Conservation (phyloP, 2,329 filamentous ascomycete genomes). For the Sclerotinia sclerotiorum region DNA sequence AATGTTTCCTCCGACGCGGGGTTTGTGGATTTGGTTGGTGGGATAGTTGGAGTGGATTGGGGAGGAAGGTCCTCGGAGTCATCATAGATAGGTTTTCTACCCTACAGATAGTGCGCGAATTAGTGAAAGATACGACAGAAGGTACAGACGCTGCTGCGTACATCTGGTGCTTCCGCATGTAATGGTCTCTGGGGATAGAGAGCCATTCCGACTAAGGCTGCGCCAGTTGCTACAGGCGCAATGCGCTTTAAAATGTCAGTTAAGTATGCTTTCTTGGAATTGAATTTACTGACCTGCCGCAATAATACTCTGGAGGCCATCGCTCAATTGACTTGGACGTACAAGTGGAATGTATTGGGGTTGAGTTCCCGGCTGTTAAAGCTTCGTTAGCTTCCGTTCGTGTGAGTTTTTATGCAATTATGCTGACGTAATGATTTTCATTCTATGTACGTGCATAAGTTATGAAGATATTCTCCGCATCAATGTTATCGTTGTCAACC, state of each 20-base stretch:
- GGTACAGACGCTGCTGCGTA: conserved; percentile 26
- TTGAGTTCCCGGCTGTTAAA: conserved; percentile 20
- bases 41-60: conserved; percentile 36
- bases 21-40: conserved; percentile 28
- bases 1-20: conserved; percentile 24
- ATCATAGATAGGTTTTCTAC: conserved; percentile 79
- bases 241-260: conserved; percentile 45
- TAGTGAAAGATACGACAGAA: not conserved
- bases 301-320: conserved; percentile 56
- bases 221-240: conserved; percentile 47
- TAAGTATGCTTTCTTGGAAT: conserved; percentile 25
- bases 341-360: conserved; percentile 15
- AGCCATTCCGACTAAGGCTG: conserved; percentile 45
- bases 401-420: conserved; percentile 19
- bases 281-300: conserved; percentile 47
- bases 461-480: conserved; percentile 14
- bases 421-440: conserved; percentile 18
- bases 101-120: conserved; percentile 30
- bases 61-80: conserved; percentile 51
- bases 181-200: conserved; percentile 48
- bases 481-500: not conserved
- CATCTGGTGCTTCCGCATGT: conserved; percentile 49
- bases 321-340: conserved; percentile 34
- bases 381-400: conserved; percentile 21
- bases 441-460: conserved; percentile 21